phyloP scores from a whole-genome alignment of 768 basidiomycete species.

The Collybiopsis confluens region DNA sequence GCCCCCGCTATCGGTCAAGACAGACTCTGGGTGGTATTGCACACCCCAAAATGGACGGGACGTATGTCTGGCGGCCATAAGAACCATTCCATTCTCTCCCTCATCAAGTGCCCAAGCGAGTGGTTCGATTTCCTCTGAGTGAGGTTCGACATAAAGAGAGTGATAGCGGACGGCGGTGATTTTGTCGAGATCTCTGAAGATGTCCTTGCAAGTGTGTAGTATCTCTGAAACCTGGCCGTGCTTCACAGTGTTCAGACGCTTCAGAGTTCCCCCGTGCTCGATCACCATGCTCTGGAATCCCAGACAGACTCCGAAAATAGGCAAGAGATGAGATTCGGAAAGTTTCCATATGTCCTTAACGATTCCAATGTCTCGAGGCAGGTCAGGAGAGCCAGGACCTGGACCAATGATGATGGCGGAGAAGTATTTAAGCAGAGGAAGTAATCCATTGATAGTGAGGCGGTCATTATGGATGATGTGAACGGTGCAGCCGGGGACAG shows the following conservation, averaged over 20 bases:
- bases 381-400: constrained; percentile 75
- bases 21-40: constrained; percentile 87
- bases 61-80: constrained; percentile 71
- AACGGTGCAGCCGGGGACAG: constrained; percentile 58
- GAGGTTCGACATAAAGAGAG: constrained; percentile 63
- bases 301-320: constrained; percentile 81
- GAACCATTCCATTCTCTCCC: constrained; percentile 58
- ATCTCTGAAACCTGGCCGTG: constrained; percentile 73
- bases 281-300: constrained; percentile 74
- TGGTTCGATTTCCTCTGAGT: constrained; percentile 49
- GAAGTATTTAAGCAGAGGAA: constrained; percentile 54
- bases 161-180: constrained; percentile 75
- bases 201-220: constrained; percentile 49
- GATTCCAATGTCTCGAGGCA: constrained; percentile 59
- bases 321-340: constrained; percentile 44
- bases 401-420: constrained; percentile 72
- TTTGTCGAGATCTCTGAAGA: constrained; percentile 55
- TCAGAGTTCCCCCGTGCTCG: constrained; percentile 59
- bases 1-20: constrained; percentile 67
- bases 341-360: constrained; percentile 71
- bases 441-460: constrained; percentile 43
- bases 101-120: constrained; percentile 74
- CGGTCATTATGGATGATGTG: constrained; percentile 75
- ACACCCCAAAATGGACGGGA: constrained; percentile 79
- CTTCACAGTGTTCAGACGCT: constrained; percentile 63